Base-by-base conservation (phyloP, 2,329 filamentous ascomycete genomes). In the Fusarium odoratissimum region DNA sequence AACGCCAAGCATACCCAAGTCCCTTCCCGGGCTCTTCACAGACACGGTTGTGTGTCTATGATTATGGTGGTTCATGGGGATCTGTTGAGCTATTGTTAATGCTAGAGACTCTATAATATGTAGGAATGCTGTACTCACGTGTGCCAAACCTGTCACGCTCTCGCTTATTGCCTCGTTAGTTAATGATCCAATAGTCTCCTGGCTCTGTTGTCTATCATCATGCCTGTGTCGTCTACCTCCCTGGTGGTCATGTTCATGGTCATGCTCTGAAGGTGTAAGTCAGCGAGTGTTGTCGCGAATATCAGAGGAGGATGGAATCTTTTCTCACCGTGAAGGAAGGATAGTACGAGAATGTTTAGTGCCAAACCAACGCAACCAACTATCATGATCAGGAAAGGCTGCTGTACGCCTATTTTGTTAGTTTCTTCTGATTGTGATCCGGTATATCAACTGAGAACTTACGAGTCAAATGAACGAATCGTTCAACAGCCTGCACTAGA, bases 1-100 rank as follows among this genome's bases (percentile, higher is more conserved):
- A 2, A 93, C 91, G 3, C 91, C 92, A 69, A 92, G 82, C 84
- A 93, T 91, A 16, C 90, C 91, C n/a, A 95, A 83, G 77, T 95
- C 91, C 64, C 84, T 85, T 2, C 84, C 84, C 1, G 82, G 83
- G 19, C 69, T 44, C 30, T 38, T 54, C 8, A 79, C 66, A 25
- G 77, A 75, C 23, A 78, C 62, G 12, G 77, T 69, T 21, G 79
- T 80, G 71, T 89, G 88, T 6, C 84, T 85, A 75, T 90, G 88
- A n/a, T 85, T 81, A 28, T 83, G 79, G 67, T 90, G 88, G 64
- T 77, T 71, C 31, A 51, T 67, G 28, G 61, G 45, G 37, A 31
- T 62, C 75, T 77, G 13, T 28, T 17, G 33, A 37, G 45, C 42
- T 70, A 55, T 62, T 44, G 46, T 75, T 45, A 77, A 54, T 30